These are phyloP conservation scores for Salix udensis DNA, from an alignment of 345 rosid genomes.

Conservation along the genomic window DNA sequence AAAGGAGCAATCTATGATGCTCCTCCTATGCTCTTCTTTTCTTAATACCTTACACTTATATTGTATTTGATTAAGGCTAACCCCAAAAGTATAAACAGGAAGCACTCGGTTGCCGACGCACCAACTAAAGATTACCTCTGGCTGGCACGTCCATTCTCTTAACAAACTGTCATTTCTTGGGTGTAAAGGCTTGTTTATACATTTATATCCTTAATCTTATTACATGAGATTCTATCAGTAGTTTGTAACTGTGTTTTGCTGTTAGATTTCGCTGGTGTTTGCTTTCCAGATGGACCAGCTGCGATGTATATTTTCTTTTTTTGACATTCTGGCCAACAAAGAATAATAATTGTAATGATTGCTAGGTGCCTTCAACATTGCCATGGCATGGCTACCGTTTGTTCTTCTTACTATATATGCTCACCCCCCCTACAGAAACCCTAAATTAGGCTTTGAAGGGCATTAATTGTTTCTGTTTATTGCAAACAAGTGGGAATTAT, in stretches of 20 bases:
- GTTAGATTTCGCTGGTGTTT: slow-evolving; percentile 21
- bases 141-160: slow-evolving; percentile 12
- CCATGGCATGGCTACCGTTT: slow-evolving; percentile 13
- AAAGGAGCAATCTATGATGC: slow-evolving; percentile 9
- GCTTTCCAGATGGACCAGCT: slow-evolving; percentile 40
- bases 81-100: slow-evolving; percentile 11
- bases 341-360: slow-evolving; percentile 33
- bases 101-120: slow-evolving; percentile 13
- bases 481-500: neutral
- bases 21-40: slow-evolving; percentile 17
- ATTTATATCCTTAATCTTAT: neutral
- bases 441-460: slow-evolving; percentile 1
- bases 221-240: neutral
- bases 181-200: slow-evolving; percentile 27
- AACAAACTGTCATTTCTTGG: slow-evolving; percentile 33
- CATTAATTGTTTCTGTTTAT: neutral
- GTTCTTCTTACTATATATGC: slow-evolving; percentile 8
- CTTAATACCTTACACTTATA: neutral
- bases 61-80: neutral
- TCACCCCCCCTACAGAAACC: neutral
- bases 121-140: slow-evolving; percentile 5
- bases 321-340: slow-evolving; percentile 27
- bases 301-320: slow-evolving; percentile 4
- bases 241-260: slow-evolving; percentile 2
- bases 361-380: slow-evolving; percentile 18